Base-by-base conservation (phyloP, 306 rosid species). In the Potentilla sterilis region DNA sequence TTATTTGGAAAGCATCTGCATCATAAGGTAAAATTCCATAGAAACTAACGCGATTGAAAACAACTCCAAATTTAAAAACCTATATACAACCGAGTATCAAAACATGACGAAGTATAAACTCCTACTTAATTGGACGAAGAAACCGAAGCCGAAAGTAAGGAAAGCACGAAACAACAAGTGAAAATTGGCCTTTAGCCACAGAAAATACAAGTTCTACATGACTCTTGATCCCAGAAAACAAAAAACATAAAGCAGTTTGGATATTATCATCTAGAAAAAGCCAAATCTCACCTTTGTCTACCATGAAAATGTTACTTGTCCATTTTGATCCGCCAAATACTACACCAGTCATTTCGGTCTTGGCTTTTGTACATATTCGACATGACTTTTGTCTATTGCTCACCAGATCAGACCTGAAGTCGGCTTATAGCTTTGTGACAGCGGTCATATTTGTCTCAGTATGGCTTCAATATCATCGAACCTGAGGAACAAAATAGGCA, bases 391-490 rank as follows among this genome's bases (percentile, higher is more conserved):
- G 49, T n/a, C 22, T 61, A 14, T 61, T 24, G 4, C 63, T 37
- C 70, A 37, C 37, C 24, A 37, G 47, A 75, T 57, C 70, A 74
- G 83, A 68, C 57, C 66, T 66, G 58, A 57, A 46, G 64, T 40
- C 46, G 52, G 63, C 37, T 14, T 63, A 6, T 15, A 34, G 7
- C 6, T 38, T 19, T 9, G 46, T 64, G 18, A 64, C 46, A 64
- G 69, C 84, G 79, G 57, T 40, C 9, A 83, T 54, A 15, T 54
- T 87, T 86, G 86, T 85, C 85, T 73, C 75, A 73, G 12, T 35
- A 21, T 63, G 54, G 77, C 68, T 24, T 65, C 73, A 86, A 72
- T 71, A 47, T 82, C 75, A 91, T 89, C 94, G 94, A 35, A 76
- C 76, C 2, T 46, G 54, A 74, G 55, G 76, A 73, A 79, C 87